Percentiles rank a stretch among this genome's conserved stretches.
Conservation (phyloP, 306 rosid genomes). For the Calophaca sinica region DNA sequence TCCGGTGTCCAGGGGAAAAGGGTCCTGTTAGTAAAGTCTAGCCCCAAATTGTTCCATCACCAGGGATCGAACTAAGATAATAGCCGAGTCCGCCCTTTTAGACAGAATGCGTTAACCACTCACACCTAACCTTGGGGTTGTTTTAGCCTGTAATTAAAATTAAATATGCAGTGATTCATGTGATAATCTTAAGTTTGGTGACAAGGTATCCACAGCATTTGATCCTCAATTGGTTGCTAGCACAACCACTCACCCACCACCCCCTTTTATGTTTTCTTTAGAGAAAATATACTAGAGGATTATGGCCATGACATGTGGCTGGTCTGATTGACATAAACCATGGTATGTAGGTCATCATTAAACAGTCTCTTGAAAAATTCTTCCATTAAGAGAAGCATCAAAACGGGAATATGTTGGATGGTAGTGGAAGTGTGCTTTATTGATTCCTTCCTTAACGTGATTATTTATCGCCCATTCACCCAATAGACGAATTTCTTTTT, state of each 20-base stretch:
- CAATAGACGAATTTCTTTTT: background rate
- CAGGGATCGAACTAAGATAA: too few species aligned
- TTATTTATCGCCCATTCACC: constrained; percentile 31
- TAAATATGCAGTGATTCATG: background rate
- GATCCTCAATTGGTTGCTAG: constrained; percentile 14
- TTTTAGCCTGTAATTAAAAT: background rate
- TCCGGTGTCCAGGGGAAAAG: too few species aligned
- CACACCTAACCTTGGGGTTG: too few species aligned
- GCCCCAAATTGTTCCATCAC: too few species aligned
- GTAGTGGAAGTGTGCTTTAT: constrained; percentile 63
- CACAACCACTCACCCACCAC: background rate
- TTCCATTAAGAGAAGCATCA: constrained; percentile 45
- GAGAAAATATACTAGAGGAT: constrained; percentile 17
- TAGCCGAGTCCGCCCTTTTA: too few species aligned
- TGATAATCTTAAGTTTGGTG: constrained; percentile 14
- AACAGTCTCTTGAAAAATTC: constrained; percentile 22
- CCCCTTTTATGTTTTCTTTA: constrained; percentile 18
- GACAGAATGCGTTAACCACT: too few species aligned
- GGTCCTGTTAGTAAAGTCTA: too few species aligned
- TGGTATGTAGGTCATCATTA: constrained; percentile 39
- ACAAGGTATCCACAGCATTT: constrained; percentile 17
- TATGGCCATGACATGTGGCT: background rate
- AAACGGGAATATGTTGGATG: constrained; percentile 52
- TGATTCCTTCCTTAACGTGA: constrained; percentile 57
- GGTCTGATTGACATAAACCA: constrained; percentile 7